Percentiles rank a stretch among this genome's conserved stretches.
phyloP scores from a whole-genome alignment of 306 rosid species.

The Astragalus glycyphyllos region DNA sequence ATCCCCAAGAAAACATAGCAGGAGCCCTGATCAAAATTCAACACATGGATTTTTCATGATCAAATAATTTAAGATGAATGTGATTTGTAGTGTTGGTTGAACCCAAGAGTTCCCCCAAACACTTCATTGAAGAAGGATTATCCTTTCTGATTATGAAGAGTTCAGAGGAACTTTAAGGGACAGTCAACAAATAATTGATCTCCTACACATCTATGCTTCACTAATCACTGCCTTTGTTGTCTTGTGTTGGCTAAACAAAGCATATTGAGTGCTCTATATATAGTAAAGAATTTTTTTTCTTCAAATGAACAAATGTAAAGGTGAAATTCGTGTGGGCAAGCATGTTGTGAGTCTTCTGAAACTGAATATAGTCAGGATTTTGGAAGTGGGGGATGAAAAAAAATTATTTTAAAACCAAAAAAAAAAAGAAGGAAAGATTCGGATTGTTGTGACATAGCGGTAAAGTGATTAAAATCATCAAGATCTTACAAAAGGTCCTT shows the following conservation, averaged over 20 bases:
- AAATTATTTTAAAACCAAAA: too few relatives aligned
- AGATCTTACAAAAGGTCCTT: background rate
- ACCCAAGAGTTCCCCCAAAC: slow-evolving; percentile 34
- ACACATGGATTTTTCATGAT: too few relatives aligned
- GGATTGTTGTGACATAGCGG: background rate
- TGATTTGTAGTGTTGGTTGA: background rate
- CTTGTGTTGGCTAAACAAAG: background rate
- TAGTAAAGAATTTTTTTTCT: too few relatives aligned
- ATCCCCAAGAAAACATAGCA: too few relatives aligned
- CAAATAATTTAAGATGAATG: too few relatives aligned
- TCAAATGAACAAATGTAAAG: too few relatives aligned
- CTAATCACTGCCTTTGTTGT: background rate
- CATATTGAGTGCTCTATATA: background rate
- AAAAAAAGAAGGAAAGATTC: background rate
- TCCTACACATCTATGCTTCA: background rate
- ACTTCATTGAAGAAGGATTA: background rate
- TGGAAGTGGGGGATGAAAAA: background rate
- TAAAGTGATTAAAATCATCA: background rate
- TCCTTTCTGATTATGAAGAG: background rate
- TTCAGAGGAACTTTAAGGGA: slow-evolving; percentile 1
- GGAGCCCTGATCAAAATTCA: too few relatives aligned
- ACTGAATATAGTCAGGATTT: background rate
- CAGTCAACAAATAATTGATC: slow-evolving; percentile 1
- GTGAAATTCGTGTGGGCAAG: background rate
- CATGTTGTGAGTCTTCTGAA: background rate